Conservation (phyloP, 2,329 filamentous ascomycete species). For the Chrysosporium keratinophilum region DNA sequence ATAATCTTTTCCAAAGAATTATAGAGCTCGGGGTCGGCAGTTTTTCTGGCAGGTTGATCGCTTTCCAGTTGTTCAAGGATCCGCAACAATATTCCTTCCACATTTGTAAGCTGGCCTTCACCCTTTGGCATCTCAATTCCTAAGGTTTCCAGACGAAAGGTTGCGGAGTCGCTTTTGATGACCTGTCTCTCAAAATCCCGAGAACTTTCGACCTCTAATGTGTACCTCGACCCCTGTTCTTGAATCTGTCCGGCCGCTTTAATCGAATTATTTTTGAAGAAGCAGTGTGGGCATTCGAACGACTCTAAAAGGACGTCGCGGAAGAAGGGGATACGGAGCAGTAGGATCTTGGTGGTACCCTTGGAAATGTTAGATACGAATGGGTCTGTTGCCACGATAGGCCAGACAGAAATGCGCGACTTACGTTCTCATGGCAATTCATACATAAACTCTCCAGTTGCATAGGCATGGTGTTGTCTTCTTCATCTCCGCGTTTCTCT, state of each 20-base stretch:
- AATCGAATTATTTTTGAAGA: slow-evolving; percentile 84
- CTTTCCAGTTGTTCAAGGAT: slow-evolving; percentile 70
- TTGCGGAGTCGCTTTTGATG: slow-evolving; percentile 80
- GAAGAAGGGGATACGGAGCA: slow-evolving; percentile 93
- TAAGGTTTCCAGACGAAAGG: slow-evolving; percentile 78
- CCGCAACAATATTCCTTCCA: slow-evolving; percentile 74
- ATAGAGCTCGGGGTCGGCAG: slow-evolving; percentile 65
- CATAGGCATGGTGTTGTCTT: slow-evolving; percentile 37
- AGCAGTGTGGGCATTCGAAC: slow-evolving; percentile 83
- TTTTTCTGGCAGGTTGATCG: slow-evolving; percentile 73
- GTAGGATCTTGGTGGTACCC: slow-evolving; percentile 75
- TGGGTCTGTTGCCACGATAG: neutral
- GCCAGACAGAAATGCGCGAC: neutral
- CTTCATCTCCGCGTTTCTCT: slow-evolving; percentile 13
- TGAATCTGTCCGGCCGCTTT: slow-evolving; percentile 88
- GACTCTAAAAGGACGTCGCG: slow-evolving; percentile 97
- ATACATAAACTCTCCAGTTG: slow-evolving; percentile 65
- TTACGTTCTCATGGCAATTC: slow-evolving; percentile 71
- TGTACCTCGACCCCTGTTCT: slow-evolving; percentile 74
- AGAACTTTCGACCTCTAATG: slow-evolving; percentile 62
- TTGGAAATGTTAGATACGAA: slow-evolving; percentile 27
- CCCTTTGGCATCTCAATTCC: slow-evolving; percentile 89
- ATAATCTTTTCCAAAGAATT: slow-evolving; percentile 70
- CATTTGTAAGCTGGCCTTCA: slow-evolving; percentile 81
- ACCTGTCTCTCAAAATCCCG: slow-evolving; percentile 76